Conservation (phyloP, 1,284 basidiomycete species). For the Coniferiporia sulphurascens region DNA sequence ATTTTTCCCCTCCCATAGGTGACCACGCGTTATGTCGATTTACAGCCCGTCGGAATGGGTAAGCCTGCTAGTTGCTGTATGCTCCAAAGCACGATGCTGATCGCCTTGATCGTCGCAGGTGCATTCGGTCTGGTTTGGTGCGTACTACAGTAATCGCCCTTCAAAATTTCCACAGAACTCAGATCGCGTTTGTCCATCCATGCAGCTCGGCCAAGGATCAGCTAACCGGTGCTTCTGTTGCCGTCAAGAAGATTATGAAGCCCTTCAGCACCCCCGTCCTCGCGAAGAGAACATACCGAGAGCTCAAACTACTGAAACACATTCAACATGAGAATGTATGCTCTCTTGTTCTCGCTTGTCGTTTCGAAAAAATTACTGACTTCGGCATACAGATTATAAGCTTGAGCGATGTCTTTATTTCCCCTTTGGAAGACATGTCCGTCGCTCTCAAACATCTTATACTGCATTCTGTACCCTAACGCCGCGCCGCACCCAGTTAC, state of each 20-base stretch:
- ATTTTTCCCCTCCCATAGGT: conserved; percentile 53
- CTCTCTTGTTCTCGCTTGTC: neutral
- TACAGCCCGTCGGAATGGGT: conserved; percentile 99
- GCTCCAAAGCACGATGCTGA: conserved; percentile 19
- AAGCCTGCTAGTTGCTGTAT: conserved; percentile 32
- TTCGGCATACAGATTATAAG: conserved; percentile 80
- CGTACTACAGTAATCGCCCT: conserved; percentile 22
- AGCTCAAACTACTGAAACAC: conserved; percentile 98
- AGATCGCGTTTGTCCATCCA: neutral
- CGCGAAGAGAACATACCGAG: conserved; percentile 95
- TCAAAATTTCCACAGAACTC: neutral
- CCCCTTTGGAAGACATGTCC: conserved; percentile 94
- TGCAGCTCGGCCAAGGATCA: conserved; percentile 94
- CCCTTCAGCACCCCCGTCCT: conserved; percentile 98
- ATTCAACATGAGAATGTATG: conserved; percentile 96
- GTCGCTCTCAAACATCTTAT: conserved; percentile 25
- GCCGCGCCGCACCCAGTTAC: conserved; percentile 52
- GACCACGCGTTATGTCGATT: conserved; percentile 97
- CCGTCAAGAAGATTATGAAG: conserved; percentile 99
- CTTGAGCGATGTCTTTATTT: conserved; percentile 98
- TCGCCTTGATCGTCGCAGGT: conserved; percentile 39
- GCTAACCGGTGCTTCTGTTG: conserved; percentile 89
- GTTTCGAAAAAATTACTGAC: conserved; percentile 5
- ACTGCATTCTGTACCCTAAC: conserved; percentile 3
- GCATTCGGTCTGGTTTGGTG: conserved; percentile 96